phyloP scores from a whole-genome alignment of 345 rosid species.

The Rhizophora mangle region DNA sequence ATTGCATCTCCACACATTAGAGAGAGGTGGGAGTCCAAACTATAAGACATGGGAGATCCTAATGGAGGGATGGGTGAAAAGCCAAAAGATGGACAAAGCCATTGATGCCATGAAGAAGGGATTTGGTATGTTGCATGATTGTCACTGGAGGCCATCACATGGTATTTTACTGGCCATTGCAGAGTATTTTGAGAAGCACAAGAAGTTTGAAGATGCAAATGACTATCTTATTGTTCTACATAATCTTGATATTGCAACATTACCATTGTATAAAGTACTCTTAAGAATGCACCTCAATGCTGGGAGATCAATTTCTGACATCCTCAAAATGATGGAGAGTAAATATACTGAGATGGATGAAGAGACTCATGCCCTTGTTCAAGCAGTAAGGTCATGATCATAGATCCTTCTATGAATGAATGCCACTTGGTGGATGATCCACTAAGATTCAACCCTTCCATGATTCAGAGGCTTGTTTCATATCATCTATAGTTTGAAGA shows the following conservation, averaged over 20 bases:
- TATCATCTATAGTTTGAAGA: neutral
- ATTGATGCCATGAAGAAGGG: slow-evolving; percentile 47
- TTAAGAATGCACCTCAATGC: slow-evolving; percentile 44
- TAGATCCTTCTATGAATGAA: no score
- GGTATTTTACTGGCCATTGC: slow-evolving; percentile 39
- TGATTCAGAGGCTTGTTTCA: no score
- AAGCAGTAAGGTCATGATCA: neutral
- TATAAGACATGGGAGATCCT: slow-evolving; percentile 80
- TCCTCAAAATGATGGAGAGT: slow-evolving; percentile 53
- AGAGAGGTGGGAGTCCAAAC: slow-evolving; percentile 60
- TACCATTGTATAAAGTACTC: slow-evolving; percentile 42
- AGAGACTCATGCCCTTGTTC: slow-evolving; percentile 36
- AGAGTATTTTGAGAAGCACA: slow-evolving; percentile 47
- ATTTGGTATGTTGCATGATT: slow-evolving; percentile 38
- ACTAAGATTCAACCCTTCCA: no score
- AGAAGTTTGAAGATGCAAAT: slow-evolving; percentile 45
- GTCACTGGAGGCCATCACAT: slow-evolving; percentile 57
- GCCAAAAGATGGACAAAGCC: slow-evolving; percentile 50
- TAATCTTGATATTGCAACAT: slow-evolving; percentile 45
- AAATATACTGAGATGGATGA: slow-evolving; percentile 40
- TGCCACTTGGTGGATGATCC: no score
- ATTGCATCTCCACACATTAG: slow-evolving; percentile 38
- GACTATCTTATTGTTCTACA: slow-evolving; percentile 38
- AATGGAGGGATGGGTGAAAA: slow-evolving; percentile 57
- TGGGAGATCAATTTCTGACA: slow-evolving; percentile 34